Conservation (phyloP, 2,329 filamentous ascomycete genomes). For the Calonectria montana region DNA sequence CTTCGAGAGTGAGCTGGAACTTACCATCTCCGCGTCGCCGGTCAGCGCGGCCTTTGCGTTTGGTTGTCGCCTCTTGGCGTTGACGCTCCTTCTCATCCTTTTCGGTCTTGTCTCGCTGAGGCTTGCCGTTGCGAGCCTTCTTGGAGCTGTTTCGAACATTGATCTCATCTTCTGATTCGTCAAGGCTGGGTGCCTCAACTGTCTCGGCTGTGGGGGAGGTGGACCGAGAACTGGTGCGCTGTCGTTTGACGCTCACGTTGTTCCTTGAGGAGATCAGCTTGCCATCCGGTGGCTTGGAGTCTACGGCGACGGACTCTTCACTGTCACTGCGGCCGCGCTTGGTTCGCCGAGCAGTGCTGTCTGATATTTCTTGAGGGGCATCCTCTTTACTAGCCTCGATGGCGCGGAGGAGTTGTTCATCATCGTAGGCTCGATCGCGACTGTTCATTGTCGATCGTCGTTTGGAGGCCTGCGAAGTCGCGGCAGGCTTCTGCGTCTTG, state of each 20-base stretch:
- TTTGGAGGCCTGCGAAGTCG: slow-evolving; percentile 70
- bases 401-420: slow-evolving; percentile 87
- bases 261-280: slow-evolving; percentile 63
- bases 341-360: slow-evolving; percentile 71
- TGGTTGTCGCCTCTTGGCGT: slow-evolving; percentile 78
- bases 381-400: slow-evolving; percentile 97
- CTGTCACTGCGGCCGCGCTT: slow-evolving; percentile 92
- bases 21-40: slow-evolving; percentile 84
- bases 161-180: slow-evolving; percentile 80
- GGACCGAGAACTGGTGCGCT: slow-evolving; percentile 83
- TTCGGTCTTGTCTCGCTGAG: slow-evolving; percentile 71
- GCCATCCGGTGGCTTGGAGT: slow-evolving; percentile 30
- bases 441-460: slow-evolving; percentile 98
- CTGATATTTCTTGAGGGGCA: slow-evolving; percentile 60
- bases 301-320: slow-evolving; percentile 80
- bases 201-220: slow-evolving; percentile 64
- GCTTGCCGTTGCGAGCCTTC: slow-evolving; percentile 70
- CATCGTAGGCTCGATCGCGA: slow-evolving; percentile 92
- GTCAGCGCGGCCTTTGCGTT: slow-evolving; percentile 85
- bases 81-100: slow-evolving; percentile 81
- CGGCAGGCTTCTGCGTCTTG: slow-evolving; percentile 66
- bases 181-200: slow-evolving; percentile 61
- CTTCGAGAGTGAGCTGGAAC: slow-evolving; percentile 34
- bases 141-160: slow-evolving; percentile 65
- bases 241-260: slow-evolving; percentile 79